Conservation (phyloP, 2,329 filamentous ascomycete genomes). For the Sarocladium oryzae region DNA sequence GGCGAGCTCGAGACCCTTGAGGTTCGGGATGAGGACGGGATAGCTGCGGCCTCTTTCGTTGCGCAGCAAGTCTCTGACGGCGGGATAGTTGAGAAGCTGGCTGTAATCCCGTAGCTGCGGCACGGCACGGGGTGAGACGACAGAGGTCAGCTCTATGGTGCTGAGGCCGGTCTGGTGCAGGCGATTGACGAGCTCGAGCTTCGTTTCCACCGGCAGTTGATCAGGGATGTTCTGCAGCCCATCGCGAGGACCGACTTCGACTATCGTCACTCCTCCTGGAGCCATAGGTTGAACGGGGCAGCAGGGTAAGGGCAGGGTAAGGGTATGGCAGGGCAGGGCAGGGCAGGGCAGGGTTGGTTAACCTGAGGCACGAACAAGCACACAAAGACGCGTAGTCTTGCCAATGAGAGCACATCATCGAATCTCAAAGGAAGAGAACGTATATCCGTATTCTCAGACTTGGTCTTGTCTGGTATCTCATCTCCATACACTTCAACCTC, state of each 20-base stretch:
- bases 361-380: too few relatives aligned
- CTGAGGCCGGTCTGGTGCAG: constrained; percentile 50
- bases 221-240: constrained; percentile 63
- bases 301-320: too few relatives aligned
- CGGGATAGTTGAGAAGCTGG: constrained; percentile 33
- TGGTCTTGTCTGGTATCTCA: too few relatives aligned
- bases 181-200: constrained; percentile 55
- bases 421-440: too few relatives aligned
- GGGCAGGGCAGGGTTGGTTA: too few relatives aligned
- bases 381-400: too few relatives aligned
- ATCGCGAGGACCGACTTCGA: constrained; percentile 64
- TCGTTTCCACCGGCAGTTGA: constrained; percentile 50
- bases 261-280: constrained; percentile 18
- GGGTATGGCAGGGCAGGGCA: too few relatives aligned
- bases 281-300: background rate
- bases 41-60: background rate
- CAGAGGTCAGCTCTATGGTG: constrained; percentile 60
- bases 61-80: constrained; percentile 8
- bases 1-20: constrained; percentile 43
- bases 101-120: constrained; percentile 57
- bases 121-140: constrained; percentile 61
- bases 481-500: too few relatives aligned
- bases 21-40: constrained; percentile 43
- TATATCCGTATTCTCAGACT: too few relatives aligned
- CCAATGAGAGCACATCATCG: too few relatives aligned